Percentiles rank a stretch among this genome's conserved stretches.
These are phyloP conservation scores for Cryptococcus sp. DNA, from an alignment of 1,284 basidiomycete species.

Conservation along the genomic window DNA sequence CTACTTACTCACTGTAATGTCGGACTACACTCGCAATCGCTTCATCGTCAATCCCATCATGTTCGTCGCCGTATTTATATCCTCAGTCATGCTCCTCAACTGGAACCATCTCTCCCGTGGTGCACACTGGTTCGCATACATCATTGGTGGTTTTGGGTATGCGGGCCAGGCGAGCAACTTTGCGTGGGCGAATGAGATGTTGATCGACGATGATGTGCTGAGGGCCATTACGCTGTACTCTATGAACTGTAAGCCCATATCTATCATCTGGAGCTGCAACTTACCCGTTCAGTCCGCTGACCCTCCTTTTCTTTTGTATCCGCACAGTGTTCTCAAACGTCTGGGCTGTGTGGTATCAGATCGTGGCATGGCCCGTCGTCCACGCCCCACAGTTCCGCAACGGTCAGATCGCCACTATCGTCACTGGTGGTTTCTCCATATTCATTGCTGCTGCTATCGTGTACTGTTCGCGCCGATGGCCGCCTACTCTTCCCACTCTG, in stretches of 20 bases:
- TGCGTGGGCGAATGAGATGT: conserved; percentile 39
- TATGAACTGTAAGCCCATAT: background rate
- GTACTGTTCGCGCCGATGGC: too few species aligned
- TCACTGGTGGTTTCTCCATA: conserved; percentile 17
- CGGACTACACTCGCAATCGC: conserved; percentile 30
- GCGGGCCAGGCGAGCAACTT: conserved; percentile 43
- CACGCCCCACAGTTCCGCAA: conserved; percentile 31
- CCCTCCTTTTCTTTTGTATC: conserved; percentile 31
- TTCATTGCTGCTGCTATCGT: too few species aligned
- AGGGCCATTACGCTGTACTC: conserved; percentile 15
- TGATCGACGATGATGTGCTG: conserved; percentile 37
- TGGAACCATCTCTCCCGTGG: conserved; percentile 23
- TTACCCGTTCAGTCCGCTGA: too few species aligned
- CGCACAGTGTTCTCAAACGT: conserved; percentile 1
- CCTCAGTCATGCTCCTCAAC: conserved; percentile 30
- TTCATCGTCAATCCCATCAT: conserved; percentile 42
- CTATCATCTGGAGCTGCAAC: too few species aligned
- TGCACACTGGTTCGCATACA: conserved; percentile 39
- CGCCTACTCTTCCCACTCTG: too few species aligned
- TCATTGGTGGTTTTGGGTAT: conserved; percentile 30
- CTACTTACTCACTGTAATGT: conserved; percentile 29
- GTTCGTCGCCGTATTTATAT: conserved; percentile 22
- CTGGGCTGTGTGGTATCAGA: conserved; percentile 34
- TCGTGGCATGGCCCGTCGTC: conserved; percentile 33
- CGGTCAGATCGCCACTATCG: conserved; percentile 38